Conservation (phyloP, 179 eudicot species). For the Corrigiola litoralis region DNA sequence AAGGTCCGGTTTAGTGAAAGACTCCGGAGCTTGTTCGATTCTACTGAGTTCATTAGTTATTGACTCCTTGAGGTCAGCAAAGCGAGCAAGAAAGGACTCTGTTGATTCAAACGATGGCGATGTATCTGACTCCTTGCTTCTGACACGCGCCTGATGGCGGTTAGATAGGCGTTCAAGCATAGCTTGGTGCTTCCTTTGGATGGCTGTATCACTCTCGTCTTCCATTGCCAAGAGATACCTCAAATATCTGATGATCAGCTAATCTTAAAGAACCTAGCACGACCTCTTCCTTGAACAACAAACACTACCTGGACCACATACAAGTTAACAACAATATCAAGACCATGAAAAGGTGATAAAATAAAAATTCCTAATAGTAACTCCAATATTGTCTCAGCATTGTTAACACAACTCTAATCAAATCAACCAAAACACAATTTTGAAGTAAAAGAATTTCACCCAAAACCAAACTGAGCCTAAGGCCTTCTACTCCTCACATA, state of each 20-base stretch:
- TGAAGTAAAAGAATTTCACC: too few species aligned
- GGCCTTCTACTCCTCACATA: too few species aligned
- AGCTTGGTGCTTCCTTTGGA: constrained; percentile 57
- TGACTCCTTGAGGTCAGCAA: constrained; percentile 43
- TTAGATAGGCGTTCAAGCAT: constrained; percentile 75
- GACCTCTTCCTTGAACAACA: neutral
- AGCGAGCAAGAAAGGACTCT: constrained; percentile 49
- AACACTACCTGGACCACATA: neutral
- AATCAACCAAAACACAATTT: neutral
- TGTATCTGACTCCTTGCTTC: constrained; percentile 25
- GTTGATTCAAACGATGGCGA: constrained; percentile 49
- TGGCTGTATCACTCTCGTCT: constrained; percentile 20
- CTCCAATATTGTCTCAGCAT: neutral
- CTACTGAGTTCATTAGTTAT: constrained; percentile 27
- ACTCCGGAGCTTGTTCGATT: constrained; percentile 33
- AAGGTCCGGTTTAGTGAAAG: constrained; percentile 42
- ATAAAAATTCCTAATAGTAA: neutral
- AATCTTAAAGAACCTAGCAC: neutral
- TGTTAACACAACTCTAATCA: neutral
- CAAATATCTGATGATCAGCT: neutral
- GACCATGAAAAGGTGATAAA: neutral
- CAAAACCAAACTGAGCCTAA: too few species aligned
- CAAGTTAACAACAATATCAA: constrained; percentile 9
- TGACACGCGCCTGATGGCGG: constrained; percentile 47
- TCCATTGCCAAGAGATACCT: constrained; percentile 16